These are phyloP conservation scores for Marasmius fiardii DNA, from an alignment of 1,284 basidiomycete species.

Conservation along the genomic window DNA sequence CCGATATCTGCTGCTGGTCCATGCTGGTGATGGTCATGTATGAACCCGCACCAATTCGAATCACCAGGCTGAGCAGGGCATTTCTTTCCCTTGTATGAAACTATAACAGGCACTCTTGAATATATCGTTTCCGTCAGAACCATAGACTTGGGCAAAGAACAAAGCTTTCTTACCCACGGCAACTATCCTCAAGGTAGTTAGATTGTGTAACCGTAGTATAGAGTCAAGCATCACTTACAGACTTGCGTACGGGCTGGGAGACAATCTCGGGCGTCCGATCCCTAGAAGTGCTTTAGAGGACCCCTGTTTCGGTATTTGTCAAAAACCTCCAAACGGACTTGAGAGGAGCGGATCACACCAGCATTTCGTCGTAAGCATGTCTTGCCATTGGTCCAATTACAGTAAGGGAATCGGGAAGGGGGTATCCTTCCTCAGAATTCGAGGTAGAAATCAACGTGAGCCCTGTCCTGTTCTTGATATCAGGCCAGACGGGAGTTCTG, in stretches of 20 bases:
- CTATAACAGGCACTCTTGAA: conserved; percentile 5
- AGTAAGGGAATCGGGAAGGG: background rate
- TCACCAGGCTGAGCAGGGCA: conserved; percentile 2
- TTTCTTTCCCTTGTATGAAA: conserved; percentile 2
- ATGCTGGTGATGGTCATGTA: conserved; percentile 6
- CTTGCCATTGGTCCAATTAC: conserved; percentile 1
- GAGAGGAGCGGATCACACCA: background rate
- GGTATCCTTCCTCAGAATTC: conserved; percentile 3
- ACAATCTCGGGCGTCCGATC: conserved; percentile 1
- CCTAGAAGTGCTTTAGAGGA: conserved; percentile 6
- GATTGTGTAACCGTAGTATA: background rate
- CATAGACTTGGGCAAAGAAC: background rate
- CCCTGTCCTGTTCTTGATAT: conserved; percentile 1
- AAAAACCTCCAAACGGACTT: background rate
- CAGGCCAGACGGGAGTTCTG: background rate
- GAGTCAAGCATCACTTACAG: conserved; percentile 3
- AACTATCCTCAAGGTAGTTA: background rate
- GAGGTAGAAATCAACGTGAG: background rate
- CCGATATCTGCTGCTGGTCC: conserved; percentile 3
- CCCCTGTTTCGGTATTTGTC: background rate
- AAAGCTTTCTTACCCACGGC: background rate
- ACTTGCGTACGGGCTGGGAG: conserved; percentile 6
- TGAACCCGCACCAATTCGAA: conserved; percentile 4
- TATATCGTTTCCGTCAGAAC: too few relatives aligned
- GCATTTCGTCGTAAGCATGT: conserved; percentile 4